These are phyloP conservation scores for Tagetes erecta DNA, from an alignment of 129 eudicot genomes.

Conservation along the genomic window DNA sequence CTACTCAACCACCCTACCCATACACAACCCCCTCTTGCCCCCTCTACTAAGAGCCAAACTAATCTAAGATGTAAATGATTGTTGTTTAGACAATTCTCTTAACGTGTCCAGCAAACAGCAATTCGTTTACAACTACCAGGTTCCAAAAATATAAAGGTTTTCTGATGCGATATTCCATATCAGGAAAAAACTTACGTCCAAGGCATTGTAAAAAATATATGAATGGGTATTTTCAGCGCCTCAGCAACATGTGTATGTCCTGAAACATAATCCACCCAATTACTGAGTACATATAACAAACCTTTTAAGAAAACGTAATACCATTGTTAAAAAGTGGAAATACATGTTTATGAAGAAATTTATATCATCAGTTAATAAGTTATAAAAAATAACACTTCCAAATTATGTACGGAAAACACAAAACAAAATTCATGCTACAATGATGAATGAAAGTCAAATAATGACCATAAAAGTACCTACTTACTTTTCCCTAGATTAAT, in stretches of 20 bases:
- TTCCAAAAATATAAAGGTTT: background rate
- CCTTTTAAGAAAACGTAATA: background rate
- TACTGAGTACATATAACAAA: slow-evolving; percentile 1
- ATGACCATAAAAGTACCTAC: background rate
- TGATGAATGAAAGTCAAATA: background rate
- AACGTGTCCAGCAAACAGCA: background rate
- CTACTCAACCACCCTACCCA: background rate
- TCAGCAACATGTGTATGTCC: slow-evolving; percentile 99
- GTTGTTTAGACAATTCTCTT: background rate
- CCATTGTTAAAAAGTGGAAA: slow-evolving; percentile 10
- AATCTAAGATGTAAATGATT: background rate
- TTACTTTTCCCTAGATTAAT: background rate
- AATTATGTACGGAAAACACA: slow-evolving; percentile 1
- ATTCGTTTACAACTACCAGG: background rate
- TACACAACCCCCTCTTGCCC: background rate
- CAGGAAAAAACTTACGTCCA: slow-evolving; percentile 90
- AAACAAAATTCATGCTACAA: background rate
- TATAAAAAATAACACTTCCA: slow-evolving; percentile 3
- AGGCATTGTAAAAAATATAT: slow-evolving; percentile 98
- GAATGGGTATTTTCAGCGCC: slow-evolving; percentile 90
- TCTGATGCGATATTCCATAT: background rate
- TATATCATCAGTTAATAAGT: background rate
- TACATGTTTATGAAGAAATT: background rate
- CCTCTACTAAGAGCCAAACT: slow-evolving; percentile 15
- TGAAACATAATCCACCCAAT: slow-evolving; percentile 36